Evolutionary conservation across 495 filamentous ascomycete genomes (phyloP), one percentile per base, ranked within the genome.

Genomic region (Recurvomyces mirabilis): DNA sequence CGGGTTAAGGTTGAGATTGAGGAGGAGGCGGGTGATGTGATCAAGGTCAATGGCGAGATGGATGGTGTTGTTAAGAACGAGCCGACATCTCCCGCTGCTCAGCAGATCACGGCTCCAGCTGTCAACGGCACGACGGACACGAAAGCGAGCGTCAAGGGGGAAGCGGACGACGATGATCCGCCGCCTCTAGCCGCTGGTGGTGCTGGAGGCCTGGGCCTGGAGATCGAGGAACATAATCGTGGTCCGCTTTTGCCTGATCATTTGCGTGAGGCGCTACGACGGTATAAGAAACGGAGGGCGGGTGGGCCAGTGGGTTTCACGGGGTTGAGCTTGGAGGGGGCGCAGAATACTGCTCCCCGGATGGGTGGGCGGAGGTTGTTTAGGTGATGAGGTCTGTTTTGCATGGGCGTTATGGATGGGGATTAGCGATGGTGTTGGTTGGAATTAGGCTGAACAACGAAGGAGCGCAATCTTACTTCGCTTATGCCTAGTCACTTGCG

Each of bases 241-340:
- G 85, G 81, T 0, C 84, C 86, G 12, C 59, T 94, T 32, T 71
- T 83, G 20, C 86, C 87, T 0, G 78, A 87, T 43, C 87, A 94
- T 66, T 63, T 94, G 26, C 70, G 84, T 18, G 84, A 94, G 60
- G 84, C 84, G 10, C 63, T 82, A 20, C 69, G 85, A 41, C 72
- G 87, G 41, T 80, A 81, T 52, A 82, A 80, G 60, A 72, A 73
- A 34, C 69, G 79, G 54, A 63, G 68, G 12, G 68, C 75, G 38
- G 70, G 75, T 3, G 85, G 84, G 19, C 78, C 77, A 12, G 82
- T 81, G 5, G 80, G 82, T 3, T 74, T 87, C 35, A 79, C 78
- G 1, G 81, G 83, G 43, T 59, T 87, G 52, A 77, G 78, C 63
- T 59, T 83, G 47, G 81, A 82, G 33, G 64, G 63, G 3, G 35